Evolutionary conservation across 805 yeast genomes (phyloP).

Genomic region (Ogataea kodamae): DNA sequence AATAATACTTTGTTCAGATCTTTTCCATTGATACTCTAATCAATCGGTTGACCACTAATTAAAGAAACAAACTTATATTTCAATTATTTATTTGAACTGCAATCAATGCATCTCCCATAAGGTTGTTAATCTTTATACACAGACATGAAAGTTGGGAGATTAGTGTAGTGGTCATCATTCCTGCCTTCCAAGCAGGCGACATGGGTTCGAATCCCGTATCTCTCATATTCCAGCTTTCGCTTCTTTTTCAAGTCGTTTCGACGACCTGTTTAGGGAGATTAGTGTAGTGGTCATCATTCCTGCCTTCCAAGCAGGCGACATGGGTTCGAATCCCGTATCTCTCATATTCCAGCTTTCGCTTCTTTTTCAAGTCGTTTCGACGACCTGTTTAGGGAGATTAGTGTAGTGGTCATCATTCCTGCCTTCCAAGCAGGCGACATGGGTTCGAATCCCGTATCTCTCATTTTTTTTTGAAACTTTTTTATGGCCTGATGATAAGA

Average conservation of each 20-base stretch:
- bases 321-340: slow-evolving; percentile 94
- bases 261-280: slow-evolving; percentile 53
- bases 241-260: slow-evolving; percentile 26
- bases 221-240: slow-evolving; percentile 45
- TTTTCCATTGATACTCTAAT: background rate
- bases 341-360: slow-evolving; percentile 42
- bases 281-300: slow-evolving; percentile 90
- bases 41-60: background rate
- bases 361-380: slow-evolving; percentile 25
- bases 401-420: slow-evolving; percentile 90
- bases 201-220: slow-evolving; percentile 94
- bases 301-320: slow-evolving; percentile 94
- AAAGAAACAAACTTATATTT: background rate
- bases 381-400: too few relatives aligned
- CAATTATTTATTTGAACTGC: too few relatives aligned
- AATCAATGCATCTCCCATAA: background rate
- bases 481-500: too few relatives aligned
- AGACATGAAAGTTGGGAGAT: slow-evolving; percentile 23
- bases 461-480: too few relatives aligned
- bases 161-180: slow-evolving; percentile 91
- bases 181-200: slow-evolving; percentile 94
- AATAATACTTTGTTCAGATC: background rate
- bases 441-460: slow-evolving; percentile 94
- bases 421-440: slow-evolving; percentile 94
- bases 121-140: background rate